These are phyloP conservation scores for Candida verbasci DNA, from an alignment of 805 yeast species.

Conservation along the genomic window DNA sequence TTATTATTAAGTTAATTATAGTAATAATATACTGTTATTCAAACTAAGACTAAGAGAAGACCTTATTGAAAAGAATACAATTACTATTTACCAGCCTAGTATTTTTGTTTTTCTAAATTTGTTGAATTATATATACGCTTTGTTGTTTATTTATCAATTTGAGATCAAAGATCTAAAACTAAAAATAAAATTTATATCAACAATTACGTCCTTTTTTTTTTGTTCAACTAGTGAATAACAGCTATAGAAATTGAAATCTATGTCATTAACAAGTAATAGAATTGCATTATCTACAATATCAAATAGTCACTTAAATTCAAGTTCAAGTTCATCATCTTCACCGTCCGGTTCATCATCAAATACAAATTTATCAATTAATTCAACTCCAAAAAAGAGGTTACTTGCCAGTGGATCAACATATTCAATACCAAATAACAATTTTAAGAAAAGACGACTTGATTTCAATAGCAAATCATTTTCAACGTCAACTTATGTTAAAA, in stretches of 20 bases:
- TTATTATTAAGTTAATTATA: neutral
- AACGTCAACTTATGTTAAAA: conserved; percentile 5
- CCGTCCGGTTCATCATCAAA: conserved; percentile 2
- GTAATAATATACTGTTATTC: neutral
- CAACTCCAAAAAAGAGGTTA: conserved; percentile 3
- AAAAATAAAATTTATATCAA: too few species aligned
- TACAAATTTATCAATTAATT: neutral
- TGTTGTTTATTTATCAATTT: too few species aligned
- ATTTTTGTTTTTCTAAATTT: too few species aligned
- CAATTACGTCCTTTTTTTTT: too few species aligned
- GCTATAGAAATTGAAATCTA: neutral
- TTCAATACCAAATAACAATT: neutral
- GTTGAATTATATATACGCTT: too few species aligned
- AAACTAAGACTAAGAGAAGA: too few species aligned
- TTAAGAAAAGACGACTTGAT: conserved; percentile 7
- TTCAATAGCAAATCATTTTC: conserved; percentile 9
- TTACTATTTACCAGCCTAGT: too few species aligned
- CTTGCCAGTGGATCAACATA: neutral
- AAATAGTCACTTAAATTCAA: conserved; percentile 22
- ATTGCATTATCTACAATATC: conserved; percentile 36
- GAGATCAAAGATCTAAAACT: too few species aligned
- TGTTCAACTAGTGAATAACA: too few species aligned
- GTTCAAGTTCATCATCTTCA: neutral
- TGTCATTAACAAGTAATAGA: conserved; percentile 20
- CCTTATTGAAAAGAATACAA: too few species aligned